phyloP scores from a whole-genome alignment of 768 basidiomycete genomes.

The Leccinum arenicola region DNA sequence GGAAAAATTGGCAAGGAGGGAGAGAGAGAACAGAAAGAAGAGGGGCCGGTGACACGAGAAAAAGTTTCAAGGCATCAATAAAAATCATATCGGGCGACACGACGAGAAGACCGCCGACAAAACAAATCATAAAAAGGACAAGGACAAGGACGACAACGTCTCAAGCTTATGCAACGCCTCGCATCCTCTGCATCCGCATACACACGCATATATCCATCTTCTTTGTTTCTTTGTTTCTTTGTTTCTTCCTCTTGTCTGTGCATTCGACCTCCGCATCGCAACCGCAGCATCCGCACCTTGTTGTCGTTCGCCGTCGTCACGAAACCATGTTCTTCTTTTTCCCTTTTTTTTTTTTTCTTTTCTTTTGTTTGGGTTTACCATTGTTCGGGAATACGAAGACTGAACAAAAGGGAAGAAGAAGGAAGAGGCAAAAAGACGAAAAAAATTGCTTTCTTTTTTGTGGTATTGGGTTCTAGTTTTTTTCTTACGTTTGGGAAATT shows the following conservation, averaged over 20 bases:
- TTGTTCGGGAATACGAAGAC: neutral
- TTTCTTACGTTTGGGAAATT: neutral
- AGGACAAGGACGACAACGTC: neutral
- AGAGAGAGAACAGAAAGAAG: neutral
- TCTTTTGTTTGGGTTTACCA: neutral
- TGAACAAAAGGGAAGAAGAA: neutral
- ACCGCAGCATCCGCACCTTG: neutral
- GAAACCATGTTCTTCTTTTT: neutral
- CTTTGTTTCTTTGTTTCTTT: neutral
- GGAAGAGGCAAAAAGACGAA: neutral
- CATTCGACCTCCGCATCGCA: neutral
- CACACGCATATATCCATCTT: neutral
- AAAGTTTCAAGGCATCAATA: slow-evolving; percentile 8
- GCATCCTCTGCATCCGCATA: neutral
- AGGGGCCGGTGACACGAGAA: neutral
- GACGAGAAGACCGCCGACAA: neutral
- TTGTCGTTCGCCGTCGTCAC: neutral
- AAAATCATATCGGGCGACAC: neutral
- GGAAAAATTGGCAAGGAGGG: slow-evolving; percentile 19
- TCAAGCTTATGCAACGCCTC: neutral
- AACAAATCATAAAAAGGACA: neutral
- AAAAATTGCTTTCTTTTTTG: neutral
- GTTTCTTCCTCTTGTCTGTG: neutral
- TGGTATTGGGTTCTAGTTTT: neutral
- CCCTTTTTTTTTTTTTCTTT: neutral